phyloP scores from a whole-genome alignment of 2,329 filamentous ascomycete genomes.

The Ambrosiella xylebori region DNA sequence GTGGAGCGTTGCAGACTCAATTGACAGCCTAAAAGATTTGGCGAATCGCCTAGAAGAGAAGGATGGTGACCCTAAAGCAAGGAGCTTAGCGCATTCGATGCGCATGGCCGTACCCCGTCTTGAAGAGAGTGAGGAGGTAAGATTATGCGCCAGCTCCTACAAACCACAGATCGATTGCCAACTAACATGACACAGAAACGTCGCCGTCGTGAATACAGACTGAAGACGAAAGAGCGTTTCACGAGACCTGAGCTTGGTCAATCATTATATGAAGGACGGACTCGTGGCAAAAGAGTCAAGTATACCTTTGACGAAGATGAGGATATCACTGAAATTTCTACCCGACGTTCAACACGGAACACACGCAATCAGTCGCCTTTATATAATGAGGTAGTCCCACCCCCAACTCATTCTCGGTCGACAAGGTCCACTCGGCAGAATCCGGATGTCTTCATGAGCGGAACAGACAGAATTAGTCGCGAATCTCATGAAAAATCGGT shows the following conservation, averaged over 20 bases:
- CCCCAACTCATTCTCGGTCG: conserved; percentile 5
- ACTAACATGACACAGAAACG: conserved; percentile 50
- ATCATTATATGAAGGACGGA: conserved; percentile 89
- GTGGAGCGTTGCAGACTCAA: conserved; percentile 82
- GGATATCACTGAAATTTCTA: conserved; percentile 47
- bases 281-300: conserved; percentile 85
- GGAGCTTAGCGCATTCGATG: conserved; percentile 62
- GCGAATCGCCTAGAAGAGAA: conserved; percentile 58
- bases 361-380: conserved; percentile 40
- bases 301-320: conserved; percentile 90
- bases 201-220: conserved; percentile 77
- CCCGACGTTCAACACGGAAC: conserved; percentile 54
- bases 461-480: conserved; percentile 23
- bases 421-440: conserved; percentile 46
- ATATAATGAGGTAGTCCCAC: background rate
- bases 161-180: background rate
- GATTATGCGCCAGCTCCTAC: conserved; percentile 14
- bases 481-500: conserved; percentile 16
- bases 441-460: conserved; percentile 35
- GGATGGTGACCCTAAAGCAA: conserved; percentile 69
- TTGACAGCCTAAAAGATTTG: conserved; percentile 65
- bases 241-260: conserved; percentile 74
- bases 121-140: conserved; percentile 78
- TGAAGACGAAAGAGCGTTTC: conserved; percentile 73
- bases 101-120: conserved; percentile 68